Percentiles rank a stretch among this genome's conserved stretches.
These are phyloP conservation scores for Actinidia polygama DNA, from an alignment of 179 eudicot genomes.

Conservation along the genomic window DNA sequence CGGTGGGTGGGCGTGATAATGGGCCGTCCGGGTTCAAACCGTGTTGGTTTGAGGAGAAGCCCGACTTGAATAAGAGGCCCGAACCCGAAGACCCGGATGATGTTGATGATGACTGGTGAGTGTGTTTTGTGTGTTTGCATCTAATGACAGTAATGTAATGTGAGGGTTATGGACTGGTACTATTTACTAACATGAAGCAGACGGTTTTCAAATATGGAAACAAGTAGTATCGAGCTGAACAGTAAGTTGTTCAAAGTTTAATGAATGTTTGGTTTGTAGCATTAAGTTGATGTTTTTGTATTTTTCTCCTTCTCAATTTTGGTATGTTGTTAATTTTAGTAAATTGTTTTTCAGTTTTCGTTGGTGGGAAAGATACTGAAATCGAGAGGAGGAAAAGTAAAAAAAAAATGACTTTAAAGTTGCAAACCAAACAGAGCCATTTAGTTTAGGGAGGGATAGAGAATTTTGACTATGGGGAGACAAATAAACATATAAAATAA, in stretches of 20 bases:
- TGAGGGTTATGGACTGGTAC: neutral
- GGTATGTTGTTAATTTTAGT: neutral
- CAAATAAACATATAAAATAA: too few species aligned
- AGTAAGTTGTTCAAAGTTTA: too few species aligned
- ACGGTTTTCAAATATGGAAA: too few species aligned
- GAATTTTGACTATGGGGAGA: too few species aligned
- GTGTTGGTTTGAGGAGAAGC: slow-evolving; percentile 59
- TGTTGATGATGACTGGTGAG: slow-evolving; percentile 33
- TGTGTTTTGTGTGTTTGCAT: neutral
- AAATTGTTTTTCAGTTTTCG: neutral
- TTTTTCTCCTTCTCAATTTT: neutral
- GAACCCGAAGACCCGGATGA: slow-evolving; percentile 63
- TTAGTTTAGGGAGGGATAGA: too few species aligned
- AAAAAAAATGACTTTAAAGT: too few species aligned
- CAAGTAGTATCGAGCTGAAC: too few species aligned
- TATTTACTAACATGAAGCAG: neutral
- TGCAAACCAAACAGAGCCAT: too few species aligned
- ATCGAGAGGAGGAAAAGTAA: too few species aligned
- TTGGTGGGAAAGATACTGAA: too few species aligned
- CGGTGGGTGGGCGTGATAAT: neutral
- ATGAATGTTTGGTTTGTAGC: too few species aligned
- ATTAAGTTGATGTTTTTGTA: neutral
- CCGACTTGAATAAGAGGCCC: slow-evolving; percentile 79
- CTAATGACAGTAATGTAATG: neutral
- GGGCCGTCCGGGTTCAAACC: slow-evolving; percentile 21